Evolutionary conservation across 1,139 yeast genomes (phyloP).

Genomic region (Entelexis paramagnoliae): DNA sequence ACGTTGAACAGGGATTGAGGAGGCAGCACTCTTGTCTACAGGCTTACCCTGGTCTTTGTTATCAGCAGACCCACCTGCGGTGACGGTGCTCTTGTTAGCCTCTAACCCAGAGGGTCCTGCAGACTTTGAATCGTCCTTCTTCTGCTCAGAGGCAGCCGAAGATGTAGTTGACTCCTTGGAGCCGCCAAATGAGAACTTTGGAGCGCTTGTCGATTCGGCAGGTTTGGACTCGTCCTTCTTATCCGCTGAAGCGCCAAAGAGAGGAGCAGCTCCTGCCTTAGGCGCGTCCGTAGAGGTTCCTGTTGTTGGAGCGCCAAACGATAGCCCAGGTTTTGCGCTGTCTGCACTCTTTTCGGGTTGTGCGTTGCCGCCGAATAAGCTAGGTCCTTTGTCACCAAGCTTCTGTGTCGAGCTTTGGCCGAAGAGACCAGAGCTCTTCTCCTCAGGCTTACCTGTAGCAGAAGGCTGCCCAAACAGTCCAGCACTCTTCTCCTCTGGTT

Average conservation of each 20-base stretch:
- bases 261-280: slow-evolving; percentile 6
- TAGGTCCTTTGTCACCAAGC: background rate
- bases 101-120: background rate
- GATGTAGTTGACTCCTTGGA: too few species aligned
- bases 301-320: slow-evolving; percentile 24
- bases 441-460: background rate
- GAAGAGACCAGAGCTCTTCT: background rate
- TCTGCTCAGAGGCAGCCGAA: background rate
- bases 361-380: slow-evolving; percentile 4
- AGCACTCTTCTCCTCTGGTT: background rate
- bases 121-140: background rate
- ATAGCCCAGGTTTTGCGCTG: slow-evolving; percentile 26
- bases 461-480: background rate
- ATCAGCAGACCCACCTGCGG: background rate
- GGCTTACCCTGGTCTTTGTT: background rate
- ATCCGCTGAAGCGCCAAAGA: slow-evolving; percentile 5
- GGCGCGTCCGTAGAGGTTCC: slow-evolving; percentile 13
- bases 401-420: background rate
- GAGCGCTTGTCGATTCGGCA: slow-evolving; percentile 1
- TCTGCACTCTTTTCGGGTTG: slow-evolving; percentile 27
- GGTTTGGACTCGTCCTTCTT: slow-evolving; percentile 16
- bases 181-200: slow-evolving; percentile 1
- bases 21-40: slow-evolving; percentile 5
- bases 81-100: background rate
- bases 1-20: slow-evolving; percentile 28